A percentile compares a stretch with the other conserved stretches of the same genome.
Conservation (phyloP, 2,329 filamentous ascomycete species). For the Arachnomyces sp. region DNA sequence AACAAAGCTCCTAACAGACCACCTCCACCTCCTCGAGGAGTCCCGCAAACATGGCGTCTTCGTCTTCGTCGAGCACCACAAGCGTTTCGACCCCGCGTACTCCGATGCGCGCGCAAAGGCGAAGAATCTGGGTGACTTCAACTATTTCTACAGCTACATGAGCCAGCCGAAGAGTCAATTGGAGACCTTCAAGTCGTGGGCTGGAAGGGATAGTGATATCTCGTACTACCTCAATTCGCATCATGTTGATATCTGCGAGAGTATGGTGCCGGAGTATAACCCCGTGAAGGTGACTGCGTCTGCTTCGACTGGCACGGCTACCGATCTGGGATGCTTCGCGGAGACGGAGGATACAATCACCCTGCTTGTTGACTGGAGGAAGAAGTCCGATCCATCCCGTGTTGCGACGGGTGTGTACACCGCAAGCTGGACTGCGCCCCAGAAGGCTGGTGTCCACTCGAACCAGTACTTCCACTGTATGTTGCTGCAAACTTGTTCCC, state of each 20-base stretch:
- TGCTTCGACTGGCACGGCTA: constrained; percentile 70
- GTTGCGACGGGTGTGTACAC: constrained; percentile 84
- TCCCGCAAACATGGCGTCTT: constrained; percentile 69
- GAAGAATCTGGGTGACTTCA: constrained; percentile 77
- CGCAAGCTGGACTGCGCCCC: constrained; percentile 87
- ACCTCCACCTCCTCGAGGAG: constrained; percentile 65
- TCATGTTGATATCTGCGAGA: constrained; percentile 87
- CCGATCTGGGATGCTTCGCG: constrained; percentile 65
- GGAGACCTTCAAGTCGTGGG: constrained; percentile 92
- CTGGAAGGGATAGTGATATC: constrained; percentile 84
- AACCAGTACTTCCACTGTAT: constrained; percentile 90
- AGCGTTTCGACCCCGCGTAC: constrained; percentile 90
- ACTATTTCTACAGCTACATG: constrained; percentile 98
- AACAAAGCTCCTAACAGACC: constrained; percentile 73
- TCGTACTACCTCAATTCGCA: constrained; percentile 95
- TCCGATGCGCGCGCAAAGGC: constrained; percentile 75
- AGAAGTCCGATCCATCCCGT: constrained; percentile 59
- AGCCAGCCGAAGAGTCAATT: constrained; percentile 84
- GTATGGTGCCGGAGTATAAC: constrained; percentile 74
- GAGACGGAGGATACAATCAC: constrained; percentile 91
- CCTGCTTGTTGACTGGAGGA: constrained; percentile 78
- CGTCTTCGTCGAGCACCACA: constrained; percentile 93
- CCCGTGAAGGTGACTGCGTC: constrained; percentile 73
- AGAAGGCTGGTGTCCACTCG: constrained; percentile 87
- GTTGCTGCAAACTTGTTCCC: constrained; percentile 9